phyloP scores from a whole-genome alignment of 768 basidiomycete species.

The Pulveroboletus frians region DNA sequence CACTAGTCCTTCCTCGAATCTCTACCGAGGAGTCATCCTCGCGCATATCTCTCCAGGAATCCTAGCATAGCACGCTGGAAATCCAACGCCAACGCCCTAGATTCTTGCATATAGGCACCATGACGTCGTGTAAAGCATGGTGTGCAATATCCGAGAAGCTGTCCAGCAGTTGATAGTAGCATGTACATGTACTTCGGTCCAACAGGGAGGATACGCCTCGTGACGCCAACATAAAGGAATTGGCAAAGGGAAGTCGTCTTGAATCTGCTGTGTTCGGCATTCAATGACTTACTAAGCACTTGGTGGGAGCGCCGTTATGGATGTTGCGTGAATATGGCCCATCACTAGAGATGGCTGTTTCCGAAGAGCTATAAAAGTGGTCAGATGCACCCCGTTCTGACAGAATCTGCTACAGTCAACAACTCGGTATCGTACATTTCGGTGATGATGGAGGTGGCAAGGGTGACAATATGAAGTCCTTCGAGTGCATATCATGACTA shows the following conservation, averaged over 20 bases:
- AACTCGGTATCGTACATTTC: constrained; percentile 10
- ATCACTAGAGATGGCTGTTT: not conserved
- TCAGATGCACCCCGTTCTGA: not conserved
- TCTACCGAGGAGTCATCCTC: no score
- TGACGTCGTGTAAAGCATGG: no score
- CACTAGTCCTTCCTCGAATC: no score
- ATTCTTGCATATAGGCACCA: no score
- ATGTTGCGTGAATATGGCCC: not conserved
- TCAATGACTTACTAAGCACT: constrained; percentile 13
- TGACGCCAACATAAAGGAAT: not conserved
- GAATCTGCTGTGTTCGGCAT: not conserved
- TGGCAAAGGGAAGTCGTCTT: not conserved
- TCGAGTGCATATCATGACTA: constrained; percentile 3
- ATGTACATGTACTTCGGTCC: not conserved
- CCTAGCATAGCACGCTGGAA: no score
- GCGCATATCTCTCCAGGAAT: no score
- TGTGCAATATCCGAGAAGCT: no score
- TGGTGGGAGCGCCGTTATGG: constrained; percentile 13
- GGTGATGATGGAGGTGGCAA: not conserved
- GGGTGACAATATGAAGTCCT: not conserved
- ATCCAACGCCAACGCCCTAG: no score
- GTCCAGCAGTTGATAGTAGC: no score
- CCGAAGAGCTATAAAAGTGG: not conserved
- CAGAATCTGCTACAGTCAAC: not conserved
- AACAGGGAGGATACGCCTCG: not conserved